These are phyloP conservation scores for Mucor saturninus DNA, from an alignment of 371 early-diverging fungal species.

Conservation along the genomic window DNA sequence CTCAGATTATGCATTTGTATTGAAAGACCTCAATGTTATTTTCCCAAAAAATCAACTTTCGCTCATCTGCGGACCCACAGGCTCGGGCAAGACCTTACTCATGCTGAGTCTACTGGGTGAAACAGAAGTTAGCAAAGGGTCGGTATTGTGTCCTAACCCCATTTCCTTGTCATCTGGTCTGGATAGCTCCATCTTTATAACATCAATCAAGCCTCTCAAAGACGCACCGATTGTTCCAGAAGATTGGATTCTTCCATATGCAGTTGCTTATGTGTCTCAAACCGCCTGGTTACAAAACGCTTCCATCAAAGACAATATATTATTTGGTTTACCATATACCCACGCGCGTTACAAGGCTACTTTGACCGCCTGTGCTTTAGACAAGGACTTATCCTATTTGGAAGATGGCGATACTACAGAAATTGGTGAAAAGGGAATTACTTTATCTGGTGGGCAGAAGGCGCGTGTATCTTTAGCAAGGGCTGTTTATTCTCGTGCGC, in stretches of 20 bases:
- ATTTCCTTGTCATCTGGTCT: constrained; percentile 11
- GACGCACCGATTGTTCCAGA: constrained; percentile 13
- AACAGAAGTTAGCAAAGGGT: constrained; percentile 16
- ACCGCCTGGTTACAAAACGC: constrained; percentile 88
- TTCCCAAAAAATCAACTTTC: constrained; percentile 63
- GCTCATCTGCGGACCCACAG: constrained; percentile 68
- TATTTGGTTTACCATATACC: constrained; percentile 54
- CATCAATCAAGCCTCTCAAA: constrained; percentile 14
- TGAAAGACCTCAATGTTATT: constrained; percentile 44
- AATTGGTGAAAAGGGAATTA: constrained; percentile 89
- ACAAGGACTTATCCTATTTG: constrained; percentile 59
- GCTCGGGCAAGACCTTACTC: constrained; percentile 69
- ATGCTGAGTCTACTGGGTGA: constrained; percentile 67
- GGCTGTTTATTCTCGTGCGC: constrained; percentile 82
- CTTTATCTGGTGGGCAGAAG: constrained; percentile 79
- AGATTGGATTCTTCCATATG: constrained; percentile 25
- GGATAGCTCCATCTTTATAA: constrained; percentile 3
- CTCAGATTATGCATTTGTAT: constrained; percentile 19
- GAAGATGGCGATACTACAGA: constrained; percentile 90
- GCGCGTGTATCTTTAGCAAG: constrained; percentile 84
- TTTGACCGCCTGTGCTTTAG: constrained; percentile 64
- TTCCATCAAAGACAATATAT: constrained; percentile 71
- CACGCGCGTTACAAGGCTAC: constrained; percentile 60
- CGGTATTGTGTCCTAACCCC: constrained; percentile 17
- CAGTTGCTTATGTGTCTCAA: constrained; percentile 39